Base-by-base conservation (phyloP, 169 alveolate genomes). In the Plasmodium berghei region DNA sequence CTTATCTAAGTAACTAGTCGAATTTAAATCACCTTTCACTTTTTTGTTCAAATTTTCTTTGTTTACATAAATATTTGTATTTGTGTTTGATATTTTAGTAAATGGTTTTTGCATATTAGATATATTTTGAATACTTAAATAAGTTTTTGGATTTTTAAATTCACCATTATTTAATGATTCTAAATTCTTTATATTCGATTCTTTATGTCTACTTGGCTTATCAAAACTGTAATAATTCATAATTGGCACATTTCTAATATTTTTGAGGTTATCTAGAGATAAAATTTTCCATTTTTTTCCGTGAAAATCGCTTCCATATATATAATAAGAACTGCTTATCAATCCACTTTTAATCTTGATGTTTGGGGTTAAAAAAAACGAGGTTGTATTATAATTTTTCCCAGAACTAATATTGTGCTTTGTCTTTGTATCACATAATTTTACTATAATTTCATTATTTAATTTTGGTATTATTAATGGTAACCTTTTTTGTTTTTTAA, bases 21-120 rank as follows among this genome's bases (percentile, higher is more conserved):
- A 40, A n/a, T 49, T 62, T 18, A 63, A 40, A 54, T 72, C 87
- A 1, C 16, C 55, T n/a, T 77, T 92, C 56, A 87, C 62, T 22
- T 59, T 87, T 10, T 87, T 77, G 46, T 89, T 87, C 8, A 87
- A 49, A 42, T 66, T 77, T 16, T 80, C 77, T 28, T 83, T 92
- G 54, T 69, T 87, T 67, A 87, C 16, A 59, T 92, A 70, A 58
- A 49, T 87, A 83, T 74, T 92, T 18, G 73, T 54, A 71, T 62
- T 87, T 61, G 90, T 71, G 24, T 80, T 80, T 8, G 80, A 80
- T 26, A 92, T 87, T 73, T 87, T 92, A 40, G 92, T 62, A 61
- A 46, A 48, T 42, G 87, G 48, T 42, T 67, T 71, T 22, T 75
- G 87, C 16, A 40, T 70, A 54, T 87, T 70, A n/a, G 40, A 20